Base-by-base conservation (phyloP, 2,329 filamentous ascomycete genomes). In the Lizonia empirigonia region DNA sequence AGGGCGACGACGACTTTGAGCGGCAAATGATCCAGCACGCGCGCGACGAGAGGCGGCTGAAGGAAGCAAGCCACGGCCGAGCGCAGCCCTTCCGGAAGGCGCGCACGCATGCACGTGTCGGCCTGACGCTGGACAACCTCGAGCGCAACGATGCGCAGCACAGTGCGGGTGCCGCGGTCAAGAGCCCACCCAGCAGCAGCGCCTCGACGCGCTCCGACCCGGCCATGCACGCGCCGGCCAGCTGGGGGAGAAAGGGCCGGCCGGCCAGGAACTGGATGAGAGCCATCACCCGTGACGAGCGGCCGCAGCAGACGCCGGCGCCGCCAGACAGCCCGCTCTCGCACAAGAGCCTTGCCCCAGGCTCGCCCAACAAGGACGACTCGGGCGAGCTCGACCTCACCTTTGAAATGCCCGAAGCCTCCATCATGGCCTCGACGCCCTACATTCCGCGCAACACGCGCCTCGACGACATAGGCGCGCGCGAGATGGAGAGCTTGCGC, bases 371-470 rank as follows among this genome's bases (percentile, higher is more conserved):
- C 24, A 48, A 58, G 32, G 53, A 60, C 36, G 49, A 47, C 23
- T 56, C 59, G 16, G 60, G 59, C 16, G 58, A 62, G 19, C 73
- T 67, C 71, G 71, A 76, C 45, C 54, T 69, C 9, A 72, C 72
- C 8, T 71, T 77, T 13, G 77, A 80, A 27, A 73, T 80, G 49
- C 75, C 77, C 44, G 70, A 74, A 16, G 73, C 69, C 15, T 78
- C 76, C 12, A 61, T 81, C 30, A 71, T 80, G 5, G 75, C 76
- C 4, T 80, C 78, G 4, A 81, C 78, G 3, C 78, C 79, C 12
- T 72, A 71, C 54, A 60, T 76, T 18, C 69, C 71, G n/a, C 66
- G 74, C 60, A 77, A 65, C 49, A 73, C 69, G 2, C 63, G 60
- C 24, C 65, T 80, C 20, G 76, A 79, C 51, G 70, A 75, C 30